Evolutionary conservation across 331 rosid genomes (phyloP), one percentile per base, ranked within the genome.

Genomic region (Ulmus americana): DNA sequence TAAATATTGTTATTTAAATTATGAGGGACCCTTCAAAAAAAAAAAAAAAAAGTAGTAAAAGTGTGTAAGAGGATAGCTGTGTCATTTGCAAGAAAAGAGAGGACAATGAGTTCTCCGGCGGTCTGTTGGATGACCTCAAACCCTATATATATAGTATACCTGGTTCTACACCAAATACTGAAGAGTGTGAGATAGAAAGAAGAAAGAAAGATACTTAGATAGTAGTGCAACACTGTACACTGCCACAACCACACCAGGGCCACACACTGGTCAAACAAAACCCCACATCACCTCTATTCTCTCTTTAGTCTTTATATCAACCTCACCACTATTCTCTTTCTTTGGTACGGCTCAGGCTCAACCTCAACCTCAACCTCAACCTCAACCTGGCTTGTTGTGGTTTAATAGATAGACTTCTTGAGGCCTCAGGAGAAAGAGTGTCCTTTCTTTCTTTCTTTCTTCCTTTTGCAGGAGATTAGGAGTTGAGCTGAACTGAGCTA

Each of bases 91-190:
- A 14, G 22, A 50, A 59, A 69, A 13, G 3, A 58, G 51, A 56
- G 78, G 59, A 1, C 80, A 68, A 70, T 71, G 74, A 59, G 64
- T 80, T 85, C 79, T 70, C 82, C 77, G 71, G 80, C 76, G 53
- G 79, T 1, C 22, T 10, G 11, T 49, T 6, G 61, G 6, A 61
- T 64, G 80, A 63, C 18, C 82, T 73, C 76, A 72, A 52, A 74
- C 72, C 70, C 90, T 79, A 70, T 81, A 78, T 56, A 81, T 64
- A 22, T 57, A 62, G 53, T 13, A 12, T 43, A 42, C 61, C 7
- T 70, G 6, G 12, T 39, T 51, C 41, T 57, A 38, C 59, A 64
- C 15, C 40, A 58, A 42, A 55, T 54, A 16, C 47, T 5, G 39
- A 59, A 60, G 53, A 14, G 65, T 59, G 51, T 38, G 41, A 46